Evolutionary conservation across 139 green algal genomes (phyloP).

Genomic region (Marvania coccoides): DNA sequence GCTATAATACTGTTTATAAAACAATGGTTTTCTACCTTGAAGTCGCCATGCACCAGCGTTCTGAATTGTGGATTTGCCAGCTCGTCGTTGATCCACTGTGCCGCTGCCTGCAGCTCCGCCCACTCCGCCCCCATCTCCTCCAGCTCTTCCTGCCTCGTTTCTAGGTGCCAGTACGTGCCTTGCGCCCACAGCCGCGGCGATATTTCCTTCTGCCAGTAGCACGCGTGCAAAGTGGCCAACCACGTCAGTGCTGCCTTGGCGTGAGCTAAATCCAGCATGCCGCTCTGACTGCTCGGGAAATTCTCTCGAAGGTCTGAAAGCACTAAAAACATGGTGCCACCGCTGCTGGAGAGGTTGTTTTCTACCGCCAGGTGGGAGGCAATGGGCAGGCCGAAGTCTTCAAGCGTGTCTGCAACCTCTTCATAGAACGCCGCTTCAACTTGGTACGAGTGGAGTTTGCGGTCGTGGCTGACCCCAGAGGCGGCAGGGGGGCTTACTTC

Average conservation of each 20-base stretch:
- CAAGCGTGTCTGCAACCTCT: neutral
- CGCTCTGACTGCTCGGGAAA: neutral
- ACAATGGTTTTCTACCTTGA: too few species aligned
- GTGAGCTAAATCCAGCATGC: neutral
- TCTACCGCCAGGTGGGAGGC: neutral
- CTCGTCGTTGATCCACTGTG: neutral
- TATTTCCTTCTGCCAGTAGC: too few species aligned
- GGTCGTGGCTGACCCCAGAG: neutral
- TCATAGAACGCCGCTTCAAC: conserved; percentile 8
- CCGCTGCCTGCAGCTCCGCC: neutral
- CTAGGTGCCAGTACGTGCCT: conserved; percentile 2
- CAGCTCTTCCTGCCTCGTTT: neutral
- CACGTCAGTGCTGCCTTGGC: neutral
- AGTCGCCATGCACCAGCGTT: conserved; percentile 2
- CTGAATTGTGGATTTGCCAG: neutral
- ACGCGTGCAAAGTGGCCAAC: neutral
- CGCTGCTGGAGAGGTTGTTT: neutral
- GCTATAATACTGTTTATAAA: too few species aligned
- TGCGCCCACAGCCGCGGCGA: neutral
- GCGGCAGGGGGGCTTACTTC: neutral
- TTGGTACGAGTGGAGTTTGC: neutral
- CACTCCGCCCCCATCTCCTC: neutral
- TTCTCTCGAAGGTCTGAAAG: neutral
- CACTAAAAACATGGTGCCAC: neutral
- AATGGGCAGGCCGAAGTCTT: neutral